Percentiles rank a stretch among this genome's conserved stretches.
Conservation (phyloP, 2,329 filamentous ascomycete species). For the Aotearoamyces nothofagi region DNA sequence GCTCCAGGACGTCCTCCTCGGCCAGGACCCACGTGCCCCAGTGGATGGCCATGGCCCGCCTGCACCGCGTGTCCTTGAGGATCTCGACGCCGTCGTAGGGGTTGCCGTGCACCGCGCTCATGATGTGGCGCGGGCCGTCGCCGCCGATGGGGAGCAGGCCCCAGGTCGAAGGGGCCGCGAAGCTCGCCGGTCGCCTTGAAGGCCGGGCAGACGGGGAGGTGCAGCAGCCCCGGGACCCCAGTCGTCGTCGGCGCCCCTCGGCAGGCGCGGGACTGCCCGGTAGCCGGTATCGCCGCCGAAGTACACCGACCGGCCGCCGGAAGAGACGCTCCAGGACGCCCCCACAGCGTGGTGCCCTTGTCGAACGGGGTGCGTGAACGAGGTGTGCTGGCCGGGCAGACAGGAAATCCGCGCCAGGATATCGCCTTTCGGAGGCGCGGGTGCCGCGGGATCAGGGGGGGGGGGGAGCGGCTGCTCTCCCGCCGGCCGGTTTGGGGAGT, state of each 20-base stretch:
- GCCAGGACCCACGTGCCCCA: slow-evolving; percentile 80
- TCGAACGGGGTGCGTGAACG: slow-evolving; percentile 50
- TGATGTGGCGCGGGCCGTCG: slow-evolving; percentile 55
- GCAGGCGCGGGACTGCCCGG: slow-evolving; percentile 53
- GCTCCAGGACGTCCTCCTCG: slow-evolving; percentile 69
- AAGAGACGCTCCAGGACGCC: slow-evolving; percentile 66
- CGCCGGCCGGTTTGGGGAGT: slow-evolving; percentile 28
- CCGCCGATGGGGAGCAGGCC: slow-evolving; percentile 85
- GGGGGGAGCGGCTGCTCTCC: slow-evolving; percentile 18
- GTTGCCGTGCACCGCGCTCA: slow-evolving; percentile 70
- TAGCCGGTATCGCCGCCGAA: slow-evolving; percentile 91
- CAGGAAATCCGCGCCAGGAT: slow-evolving; percentile 64
- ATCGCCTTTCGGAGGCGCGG: slow-evolving; percentile 16
- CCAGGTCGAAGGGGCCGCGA: slow-evolving; percentile 75
- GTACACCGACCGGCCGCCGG: slow-evolving; percentile 64
- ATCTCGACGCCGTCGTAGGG: slow-evolving; percentile 80
- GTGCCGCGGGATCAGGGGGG: slow-evolving; percentile 16
- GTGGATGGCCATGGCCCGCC: slow-evolving; percentile 67
- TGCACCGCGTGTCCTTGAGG: slow-evolving; percentile 66
- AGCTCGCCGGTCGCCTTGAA: slow-evolving; percentile 72
- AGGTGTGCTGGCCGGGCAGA: slow-evolving; percentile 74
- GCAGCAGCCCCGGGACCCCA: no score
- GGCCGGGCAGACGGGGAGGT: slow-evolving; percentile 62
- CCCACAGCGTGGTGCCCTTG: background rate
- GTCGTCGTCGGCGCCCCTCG: slow-evolving; percentile 54